Conservation (phyloP, 768 basidiomycete species). For the Leccinum subtestaceum region DNA sequence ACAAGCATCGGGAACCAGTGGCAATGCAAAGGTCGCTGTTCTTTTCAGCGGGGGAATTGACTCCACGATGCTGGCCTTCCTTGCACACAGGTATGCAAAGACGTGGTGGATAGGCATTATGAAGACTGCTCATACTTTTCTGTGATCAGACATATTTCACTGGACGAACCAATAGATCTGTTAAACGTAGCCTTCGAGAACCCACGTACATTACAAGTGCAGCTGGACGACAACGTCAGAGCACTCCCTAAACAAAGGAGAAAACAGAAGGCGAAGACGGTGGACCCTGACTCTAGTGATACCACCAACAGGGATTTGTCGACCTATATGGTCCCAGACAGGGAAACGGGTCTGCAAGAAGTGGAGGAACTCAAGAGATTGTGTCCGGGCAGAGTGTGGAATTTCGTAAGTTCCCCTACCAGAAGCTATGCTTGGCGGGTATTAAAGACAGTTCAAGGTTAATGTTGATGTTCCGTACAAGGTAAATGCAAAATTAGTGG, state of each 20-base stretch:
- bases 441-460: constrained; percentile 45
- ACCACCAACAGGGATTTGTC: constrained; percentile 13
- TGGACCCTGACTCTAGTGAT: background rate
- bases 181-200: constrained; percentile 96
- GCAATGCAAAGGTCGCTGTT: constrained; percentile 66
- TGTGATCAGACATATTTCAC: constrained; percentile 59
- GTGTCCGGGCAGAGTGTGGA: constrained; percentile 84
- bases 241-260: constrained; percentile 45
- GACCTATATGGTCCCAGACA: constrained; percentile 83
- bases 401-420: constrained; percentile 60
- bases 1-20: constrained; percentile 32
- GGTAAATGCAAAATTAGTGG: constrained; percentile 37
- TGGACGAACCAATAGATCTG: constrained; percentile 83
- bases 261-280: constrained; percentile 26
- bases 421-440: background rate
- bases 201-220: constrained; percentile 66
- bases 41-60: constrained; percentile 98
- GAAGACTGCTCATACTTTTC: background rate
- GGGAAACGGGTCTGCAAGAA: constrained; percentile 75
- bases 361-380: constrained; percentile 71
- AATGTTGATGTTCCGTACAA: constrained; percentile 83
- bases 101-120: background rate
- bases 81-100: constrained; percentile 65
- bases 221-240: constrained; percentile 45
- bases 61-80: constrained; percentile 75